phyloP scores from a whole-genome alignment of 768 basidiomycete species.

The Fomitopsis pulvina region DNA sequence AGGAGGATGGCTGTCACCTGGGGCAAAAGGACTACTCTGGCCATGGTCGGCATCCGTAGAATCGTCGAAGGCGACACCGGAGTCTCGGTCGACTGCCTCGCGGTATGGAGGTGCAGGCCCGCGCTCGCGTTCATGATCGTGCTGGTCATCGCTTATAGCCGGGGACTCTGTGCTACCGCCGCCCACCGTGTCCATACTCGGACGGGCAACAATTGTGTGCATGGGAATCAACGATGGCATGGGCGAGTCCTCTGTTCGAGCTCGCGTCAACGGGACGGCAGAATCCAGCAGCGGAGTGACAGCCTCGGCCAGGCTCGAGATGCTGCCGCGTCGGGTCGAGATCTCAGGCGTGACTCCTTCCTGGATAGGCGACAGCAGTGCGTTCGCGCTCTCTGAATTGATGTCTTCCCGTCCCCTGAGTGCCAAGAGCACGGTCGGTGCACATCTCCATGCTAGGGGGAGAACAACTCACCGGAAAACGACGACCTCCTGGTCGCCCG shows the following conservation, averaged over 20 bases:
- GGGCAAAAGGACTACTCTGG: neutral
- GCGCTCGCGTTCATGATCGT: conserved; percentile 27
- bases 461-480: conserved; percentile 38
- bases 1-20: neutral
- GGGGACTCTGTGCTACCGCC: conserved; percentile 20
- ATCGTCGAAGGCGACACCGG: conserved; percentile 27
- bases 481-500: conserved; percentile 77
- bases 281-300: conserved; percentile 37
- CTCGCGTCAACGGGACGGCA: conserved; percentile 22
- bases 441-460: neutral
- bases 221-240: neutral
- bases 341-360: conserved; percentile 18
- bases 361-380: conserved; percentile 23
- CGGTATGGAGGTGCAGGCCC: conserved; percentile 68
- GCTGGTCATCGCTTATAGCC: conserved; percentile 11
- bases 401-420: conserved; percentile 45
- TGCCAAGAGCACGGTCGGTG: neutral
- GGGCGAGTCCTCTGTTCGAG: neutral
- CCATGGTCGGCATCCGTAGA: conserved; percentile 10
- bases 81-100: conserved; percentile 27
- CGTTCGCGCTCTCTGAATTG: conserved; percentile 42
- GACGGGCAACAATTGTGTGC: conserved; percentile 3
- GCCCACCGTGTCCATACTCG: conserved; percentile 14
- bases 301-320: conserved; percentile 30
- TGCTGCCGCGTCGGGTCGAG: neutral